Conservation (phyloP, 371 early-diverging fungal genomes). For the Choanephora cucurbitarum region DNA sequence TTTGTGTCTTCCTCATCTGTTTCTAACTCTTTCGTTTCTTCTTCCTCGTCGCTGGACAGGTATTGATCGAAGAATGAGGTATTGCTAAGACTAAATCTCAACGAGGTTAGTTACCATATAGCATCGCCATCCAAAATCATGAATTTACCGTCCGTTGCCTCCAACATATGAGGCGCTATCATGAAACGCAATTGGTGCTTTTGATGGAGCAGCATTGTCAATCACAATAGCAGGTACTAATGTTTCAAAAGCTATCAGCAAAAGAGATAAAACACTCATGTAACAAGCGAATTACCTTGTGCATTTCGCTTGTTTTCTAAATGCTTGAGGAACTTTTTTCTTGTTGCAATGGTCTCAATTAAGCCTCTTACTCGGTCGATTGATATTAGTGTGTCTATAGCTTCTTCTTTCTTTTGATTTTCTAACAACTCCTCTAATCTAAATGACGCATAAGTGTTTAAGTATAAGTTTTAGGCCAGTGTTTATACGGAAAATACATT, state of each 20-base stretch:
- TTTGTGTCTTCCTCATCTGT: constrained; percentile 3
- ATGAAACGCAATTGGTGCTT: background rate
- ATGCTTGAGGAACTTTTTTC: constrained; percentile 47
- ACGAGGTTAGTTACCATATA: background rate
- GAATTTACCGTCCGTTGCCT: constrained; percentile 5
- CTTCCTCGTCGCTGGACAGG: constrained; percentile 13
- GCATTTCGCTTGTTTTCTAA: constrained; percentile 26
- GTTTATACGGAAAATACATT: too few species aligned
- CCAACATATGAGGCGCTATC: constrained; percentile 7
- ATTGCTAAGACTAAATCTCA: constrained; percentile 1
- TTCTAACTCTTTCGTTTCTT: constrained; percentile 6
- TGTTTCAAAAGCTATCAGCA: constrained; percentile 4
- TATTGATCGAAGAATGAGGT: constrained; percentile 16
- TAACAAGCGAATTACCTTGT: constrained; percentile 4
- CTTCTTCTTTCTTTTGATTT: constrained; percentile 47
- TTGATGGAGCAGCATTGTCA: constrained; percentile 16
- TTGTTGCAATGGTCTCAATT: constrained; percentile 46
- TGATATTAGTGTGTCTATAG: constrained; percentile 42
- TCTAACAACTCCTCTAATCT: constrained; percentile 48
- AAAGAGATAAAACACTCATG: background rate
- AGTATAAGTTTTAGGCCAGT: too few species aligned
- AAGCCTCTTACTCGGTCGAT: constrained; percentile 52
- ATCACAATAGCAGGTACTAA: constrained; percentile 37
- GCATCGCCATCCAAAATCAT: background rate
- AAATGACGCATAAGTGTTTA: constrained; percentile 1